Percentiles rank a stretch among this genome's conserved stretches.
Evolutionary conservation across 2,329 filamentous ascomycete species (phyloP).

Genomic region (Stenocarpella maydis): DNA sequence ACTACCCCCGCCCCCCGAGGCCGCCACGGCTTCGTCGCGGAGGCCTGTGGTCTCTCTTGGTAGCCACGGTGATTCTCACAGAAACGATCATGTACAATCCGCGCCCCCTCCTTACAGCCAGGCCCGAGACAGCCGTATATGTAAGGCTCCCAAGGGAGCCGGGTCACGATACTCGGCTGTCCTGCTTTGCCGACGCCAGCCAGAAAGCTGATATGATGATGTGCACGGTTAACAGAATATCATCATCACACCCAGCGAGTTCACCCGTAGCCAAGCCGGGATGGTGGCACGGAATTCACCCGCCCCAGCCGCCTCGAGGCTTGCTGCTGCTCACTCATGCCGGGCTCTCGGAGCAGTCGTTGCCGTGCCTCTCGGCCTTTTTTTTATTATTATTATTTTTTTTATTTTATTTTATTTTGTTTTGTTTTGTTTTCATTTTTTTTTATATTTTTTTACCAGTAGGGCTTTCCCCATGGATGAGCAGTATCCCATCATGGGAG

Average conservation of each 20-base stretch:
- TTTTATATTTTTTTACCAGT: too few relatives aligned
- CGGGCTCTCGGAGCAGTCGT: slow-evolving; percentile 1
- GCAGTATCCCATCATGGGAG: too few relatives aligned
- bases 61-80: neutral
- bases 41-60: neutral
- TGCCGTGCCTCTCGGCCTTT: neutral
- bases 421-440: too few relatives aligned
- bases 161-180: neutral
- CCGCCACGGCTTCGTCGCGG: neutral
- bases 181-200: neutral
- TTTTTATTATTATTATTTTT: too few relatives aligned
- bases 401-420: too few relatives aligned
- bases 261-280: neutral
- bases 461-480: too few relatives aligned
- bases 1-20: neutral
- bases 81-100: too few relatives aligned
- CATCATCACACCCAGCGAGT: neutral
- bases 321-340: neutral
- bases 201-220: too few relatives aligned
- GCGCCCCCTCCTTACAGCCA: neutral
- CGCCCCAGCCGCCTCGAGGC: neutral
- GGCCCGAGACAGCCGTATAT: too few relatives aligned
- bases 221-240: neutral
- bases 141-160: neutral
- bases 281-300: neutral